Conservation (phyloP, 2,329 filamentous ascomycete genomes). For the Diaporthe sp. region DNA sequence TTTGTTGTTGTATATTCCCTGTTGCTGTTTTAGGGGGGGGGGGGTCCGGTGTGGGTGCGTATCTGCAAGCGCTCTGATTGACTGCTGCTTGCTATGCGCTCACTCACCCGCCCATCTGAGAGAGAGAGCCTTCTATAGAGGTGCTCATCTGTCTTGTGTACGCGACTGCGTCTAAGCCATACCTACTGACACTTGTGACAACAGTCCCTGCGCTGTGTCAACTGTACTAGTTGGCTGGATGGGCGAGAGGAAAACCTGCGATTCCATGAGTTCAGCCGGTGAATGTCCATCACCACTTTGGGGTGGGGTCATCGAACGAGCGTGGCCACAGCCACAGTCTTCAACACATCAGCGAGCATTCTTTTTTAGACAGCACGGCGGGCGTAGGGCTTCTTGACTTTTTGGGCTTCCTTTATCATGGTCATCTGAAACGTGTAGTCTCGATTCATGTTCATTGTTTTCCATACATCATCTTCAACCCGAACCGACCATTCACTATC, state of each 20-base stretch:
- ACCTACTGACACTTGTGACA: neutral
- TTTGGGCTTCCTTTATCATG: neutral
- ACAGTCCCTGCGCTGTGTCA: constrained; percentile 60
- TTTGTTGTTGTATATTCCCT: neutral
- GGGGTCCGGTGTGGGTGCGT: too few relatives aligned
- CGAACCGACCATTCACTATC: neutral
- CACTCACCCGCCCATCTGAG: neutral
- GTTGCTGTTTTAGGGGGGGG: neutral
- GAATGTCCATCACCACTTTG: neutral
- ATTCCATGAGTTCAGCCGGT: neutral
- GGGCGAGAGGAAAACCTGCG: constrained; percentile 58
- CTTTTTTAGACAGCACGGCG: neutral
- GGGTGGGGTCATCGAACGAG: neutral
- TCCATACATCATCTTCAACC: constrained; percentile 25
- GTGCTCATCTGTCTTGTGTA: neutral
- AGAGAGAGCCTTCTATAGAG: neutral
- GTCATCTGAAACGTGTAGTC: constrained; percentile 20
- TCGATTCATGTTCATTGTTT: constrained; percentile 26
- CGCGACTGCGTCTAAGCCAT: neutral
- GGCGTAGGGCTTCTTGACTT: neutral
- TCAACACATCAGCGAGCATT: constrained; percentile 14
- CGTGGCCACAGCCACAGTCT: neutral
- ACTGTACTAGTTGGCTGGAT: constrained; percentile 67
- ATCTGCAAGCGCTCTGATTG: neutral
- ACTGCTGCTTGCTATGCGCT: neutral